These are phyloP conservation scores for Didymella glomerata DNA, from an alignment of 2,329 filamentous ascomycete species.

Conservation along the genomic window DNA sequence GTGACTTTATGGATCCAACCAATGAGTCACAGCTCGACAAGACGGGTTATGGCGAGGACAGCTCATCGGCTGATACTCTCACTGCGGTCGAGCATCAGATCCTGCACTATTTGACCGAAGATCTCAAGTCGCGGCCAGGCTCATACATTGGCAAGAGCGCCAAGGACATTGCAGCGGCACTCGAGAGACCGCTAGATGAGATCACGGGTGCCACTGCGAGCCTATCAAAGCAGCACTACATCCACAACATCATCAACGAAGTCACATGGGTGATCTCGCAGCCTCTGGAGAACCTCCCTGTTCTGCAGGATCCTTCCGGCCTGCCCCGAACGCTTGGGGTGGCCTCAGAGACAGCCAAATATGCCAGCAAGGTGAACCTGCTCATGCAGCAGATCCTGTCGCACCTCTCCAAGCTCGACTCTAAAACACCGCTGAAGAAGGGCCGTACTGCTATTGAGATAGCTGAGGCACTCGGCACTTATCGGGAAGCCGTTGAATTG, in stretches of 20 bases:
- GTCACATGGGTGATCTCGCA: slow-evolving; percentile 32
- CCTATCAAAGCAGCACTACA: slow-evolving; percentile 11
- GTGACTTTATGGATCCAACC: background rate
- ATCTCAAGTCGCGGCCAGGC: slow-evolving; percentile 24
- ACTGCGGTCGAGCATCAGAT: slow-evolving; percentile 21
- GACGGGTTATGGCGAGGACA: background rate
- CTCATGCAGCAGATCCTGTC: slow-evolving; percentile 13
- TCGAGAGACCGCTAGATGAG: slow-evolving; percentile 4
- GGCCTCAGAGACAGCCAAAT: too few relatives aligned
- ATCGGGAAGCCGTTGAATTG: slow-evolving; percentile 9
- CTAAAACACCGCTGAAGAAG: background rate
- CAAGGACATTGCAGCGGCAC: slow-evolving; percentile 18
- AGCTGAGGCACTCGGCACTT: background rate
- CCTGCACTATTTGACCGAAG: slow-evolving; percentile 23
- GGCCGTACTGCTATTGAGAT: slow-evolving; percentile 5
- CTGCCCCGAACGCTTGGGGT: background rate
- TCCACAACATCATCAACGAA: slow-evolving; percentile 29
- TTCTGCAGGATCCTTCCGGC: background rate
- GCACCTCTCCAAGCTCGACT: slow-evolving; percentile 1
- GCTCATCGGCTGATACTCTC: background rate
- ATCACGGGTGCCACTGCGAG: slow-evolving; percentile 4
- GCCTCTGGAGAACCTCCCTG: slow-evolving; percentile 20
- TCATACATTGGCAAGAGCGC: slow-evolving; percentile 31
- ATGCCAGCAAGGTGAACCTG: slow-evolving; percentile 2
- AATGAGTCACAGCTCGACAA: background rate